These are phyloP conservation scores for Penstemon newberryi DNA, from an alignment of 257 asterid species.

Conservation along the genomic window DNA sequence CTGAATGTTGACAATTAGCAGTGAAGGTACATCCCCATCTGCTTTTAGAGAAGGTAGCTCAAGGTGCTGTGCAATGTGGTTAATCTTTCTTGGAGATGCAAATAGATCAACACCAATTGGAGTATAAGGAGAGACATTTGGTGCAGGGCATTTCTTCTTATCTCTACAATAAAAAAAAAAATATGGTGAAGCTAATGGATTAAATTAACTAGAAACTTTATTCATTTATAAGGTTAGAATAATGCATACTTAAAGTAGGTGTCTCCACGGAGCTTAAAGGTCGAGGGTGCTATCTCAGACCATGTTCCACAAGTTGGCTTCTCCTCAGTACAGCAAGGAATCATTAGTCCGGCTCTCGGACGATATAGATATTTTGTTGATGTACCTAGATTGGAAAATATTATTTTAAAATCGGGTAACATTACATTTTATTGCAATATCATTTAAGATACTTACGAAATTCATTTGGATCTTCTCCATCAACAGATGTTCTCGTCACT, in stretches of 20 bases:
- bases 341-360: conserved; percentile 80
- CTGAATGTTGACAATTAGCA: conserved; percentile 93
- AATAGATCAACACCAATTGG: conserved; percentile 95
- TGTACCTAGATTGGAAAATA: conserved; percentile 50
- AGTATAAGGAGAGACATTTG: conserved; percentile 64
- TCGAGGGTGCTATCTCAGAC: conserved; percentile 80
- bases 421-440: conserved; percentile 10
- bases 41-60: conserved; percentile 74
- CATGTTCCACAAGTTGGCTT: conserved; percentile 70
- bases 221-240: conserved; percentile 6
- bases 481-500: conserved; percentile 68
- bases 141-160: conserved; percentile 86
- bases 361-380: conserved; percentile 66
- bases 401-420: conserved; percentile 11
- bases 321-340: conserved; percentile 71
- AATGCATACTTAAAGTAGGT: conserved; percentile 74
- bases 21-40: conserved; percentile 58
- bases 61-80: conserved; percentile 89
- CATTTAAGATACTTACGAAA: conserved; percentile 43
- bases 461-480: conserved; percentile 60
- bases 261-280: conserved; percentile 83
- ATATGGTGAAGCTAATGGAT: background rate
- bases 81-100: conserved; percentile 64
- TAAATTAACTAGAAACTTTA: conserved; percentile 6
- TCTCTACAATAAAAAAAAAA: conserved; percentile 57